Percentiles rank a stretch among this genome's conserved stretches.
phyloP scores from a whole-genome alignment of 345 rosid species.

The Bretschneidera sinensis region DNA sequence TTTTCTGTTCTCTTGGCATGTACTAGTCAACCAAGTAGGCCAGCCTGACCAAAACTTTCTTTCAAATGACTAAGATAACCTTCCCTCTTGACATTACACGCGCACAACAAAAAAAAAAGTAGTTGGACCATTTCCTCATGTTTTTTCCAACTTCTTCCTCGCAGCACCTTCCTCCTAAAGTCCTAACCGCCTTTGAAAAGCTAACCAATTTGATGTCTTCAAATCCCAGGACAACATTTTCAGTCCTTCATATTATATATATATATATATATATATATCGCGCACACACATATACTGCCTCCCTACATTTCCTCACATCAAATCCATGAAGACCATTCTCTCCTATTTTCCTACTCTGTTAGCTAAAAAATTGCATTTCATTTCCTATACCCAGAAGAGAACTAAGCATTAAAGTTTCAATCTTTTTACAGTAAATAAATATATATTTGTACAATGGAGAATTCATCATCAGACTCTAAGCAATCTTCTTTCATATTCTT shows the following conservation, averaged over 20 bases:
- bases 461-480: slow-evolving; percentile 20
- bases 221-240: too few relatives aligned
- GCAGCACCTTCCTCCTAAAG: slow-evolving; percentile 23
- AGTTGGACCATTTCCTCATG: slow-evolving; percentile 6
- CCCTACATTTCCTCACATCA: slow-evolving; percentile 8
- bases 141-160: slow-evolving; percentile 11
- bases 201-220: too few relatives aligned
- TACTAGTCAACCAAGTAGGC: background rate
- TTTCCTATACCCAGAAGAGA: background rate
- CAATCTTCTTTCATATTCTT: slow-evolving; percentile 19
- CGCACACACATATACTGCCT: slow-evolving; percentile 2
- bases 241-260: background rate
- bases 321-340: slow-evolving; percentile 3
- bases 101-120: too few relatives aligned
- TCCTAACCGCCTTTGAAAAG: too few relatives aligned
- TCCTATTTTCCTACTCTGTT: too few relatives aligned
- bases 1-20: background rate
- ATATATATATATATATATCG: slow-evolving; percentile 19
- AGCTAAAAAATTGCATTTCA: too few relatives aligned
- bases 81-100: too few relatives aligned
- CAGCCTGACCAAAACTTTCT: background rate
- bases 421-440: background rate
- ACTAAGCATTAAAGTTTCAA: too few relatives aligned
- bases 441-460: slow-evolving; percentile 24
- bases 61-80: too few relatives aligned